phyloP scores from a whole-genome alignment of 305 asterid species.

The Solanum hybrid region DNA sequence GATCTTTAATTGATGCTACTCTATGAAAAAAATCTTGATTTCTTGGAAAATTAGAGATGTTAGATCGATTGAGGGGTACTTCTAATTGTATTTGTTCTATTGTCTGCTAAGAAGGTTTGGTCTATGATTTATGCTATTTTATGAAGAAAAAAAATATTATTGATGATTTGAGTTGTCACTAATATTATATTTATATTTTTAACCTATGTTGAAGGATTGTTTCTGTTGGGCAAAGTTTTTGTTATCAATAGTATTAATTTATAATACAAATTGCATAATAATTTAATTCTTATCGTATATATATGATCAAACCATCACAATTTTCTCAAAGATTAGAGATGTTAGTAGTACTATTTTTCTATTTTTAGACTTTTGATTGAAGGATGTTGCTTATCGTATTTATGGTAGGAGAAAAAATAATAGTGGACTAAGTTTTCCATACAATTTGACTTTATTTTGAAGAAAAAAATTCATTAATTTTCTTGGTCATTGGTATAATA shows the following conservation, averaged over 20 bases:
- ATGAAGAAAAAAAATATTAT: too few relatives aligned
- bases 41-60: neutral
- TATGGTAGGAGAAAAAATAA: neutral
- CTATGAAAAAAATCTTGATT: neutral
- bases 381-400: neutral
- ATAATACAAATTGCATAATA: too few relatives aligned
- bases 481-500: neutral
- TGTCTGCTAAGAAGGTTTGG: neutral
- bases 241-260: too few relatives aligned
- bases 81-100: neutral
- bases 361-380: neutral
- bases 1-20: neutral
- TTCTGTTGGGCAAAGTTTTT: neutral
- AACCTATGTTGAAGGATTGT: neutral
- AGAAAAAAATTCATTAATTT: neutral
- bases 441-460: neutral
- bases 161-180: neutral
- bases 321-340: neutral
- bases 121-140: neutral
- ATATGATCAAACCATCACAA: neutral
- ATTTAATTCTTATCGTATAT: neutral
- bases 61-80: neutral
- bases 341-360: neutral
- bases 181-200: neutral
- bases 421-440: neutral